Evolutionary conservation across 2,329 filamentous ascomycete species (phyloP).

Genomic region (Colletotrichum lupini): DNA sequence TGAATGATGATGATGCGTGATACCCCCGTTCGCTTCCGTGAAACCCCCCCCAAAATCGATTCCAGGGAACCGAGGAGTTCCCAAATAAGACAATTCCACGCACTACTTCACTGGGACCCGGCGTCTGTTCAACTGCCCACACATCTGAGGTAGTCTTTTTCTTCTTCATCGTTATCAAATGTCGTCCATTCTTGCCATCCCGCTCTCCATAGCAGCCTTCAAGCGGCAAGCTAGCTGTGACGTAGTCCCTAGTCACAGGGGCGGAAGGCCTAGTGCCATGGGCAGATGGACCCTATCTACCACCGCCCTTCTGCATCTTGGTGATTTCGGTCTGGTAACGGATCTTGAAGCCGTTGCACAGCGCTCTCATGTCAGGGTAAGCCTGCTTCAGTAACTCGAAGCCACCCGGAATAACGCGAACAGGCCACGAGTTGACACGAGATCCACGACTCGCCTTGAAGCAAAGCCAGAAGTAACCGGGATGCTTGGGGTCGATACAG

Average conservation of each 20-base stretch:
- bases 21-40: neutral
- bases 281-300: slow-evolving; percentile 25
- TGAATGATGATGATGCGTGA: slow-evolving; percentile 6
- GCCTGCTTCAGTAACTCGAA: slow-evolving; percentile 90
- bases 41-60: neutral
- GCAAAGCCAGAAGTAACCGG: slow-evolving; percentile 94
- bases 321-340: slow-evolving; percentile 75
- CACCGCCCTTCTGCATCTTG: slow-evolving; percentile 60
- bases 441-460: slow-evolving; percentile 90
- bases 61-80: neutral
- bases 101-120: neutral
- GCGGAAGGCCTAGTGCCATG: neutral
- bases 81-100: slow-evolving; percentile 1
- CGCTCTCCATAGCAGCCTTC: neutral
- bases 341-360: slow-evolving; percentile 98
- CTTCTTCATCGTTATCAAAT: neutral
- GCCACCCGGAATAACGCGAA: slow-evolving; percentile 92
- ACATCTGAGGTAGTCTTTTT: neutral
- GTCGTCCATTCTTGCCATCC: neutral
- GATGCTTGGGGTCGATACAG: slow-evolving; percentile 91
- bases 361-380: slow-evolving; percentile 93
- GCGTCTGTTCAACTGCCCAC: neutral
- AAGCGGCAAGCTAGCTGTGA: neutral
- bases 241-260: neutral
- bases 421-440: slow-evolving; percentile 80